Conservation (phyloP, 2,329 filamentous ascomycete species). For the Cadophora gregata region DNA sequence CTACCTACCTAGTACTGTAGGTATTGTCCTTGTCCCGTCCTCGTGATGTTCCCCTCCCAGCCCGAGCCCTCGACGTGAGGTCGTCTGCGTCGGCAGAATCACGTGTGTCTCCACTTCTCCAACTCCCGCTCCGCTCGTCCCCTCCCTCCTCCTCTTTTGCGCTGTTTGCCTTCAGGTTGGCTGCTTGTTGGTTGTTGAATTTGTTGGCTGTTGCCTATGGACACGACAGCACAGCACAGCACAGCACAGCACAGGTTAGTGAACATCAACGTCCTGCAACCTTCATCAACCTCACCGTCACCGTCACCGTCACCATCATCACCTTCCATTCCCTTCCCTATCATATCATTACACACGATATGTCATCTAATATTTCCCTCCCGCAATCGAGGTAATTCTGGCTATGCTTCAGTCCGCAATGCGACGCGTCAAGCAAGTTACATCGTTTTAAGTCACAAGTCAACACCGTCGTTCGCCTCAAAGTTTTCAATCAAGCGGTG, state of each 20-base stretch:
- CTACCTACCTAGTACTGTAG: too few species aligned
- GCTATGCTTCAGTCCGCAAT: background rate
- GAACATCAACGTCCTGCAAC: background rate
- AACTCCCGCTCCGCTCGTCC: background rate
- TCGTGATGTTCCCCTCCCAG: too few species aligned
- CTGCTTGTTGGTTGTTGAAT: background rate
- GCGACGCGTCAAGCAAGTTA: background rate
- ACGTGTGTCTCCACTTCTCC: background rate
- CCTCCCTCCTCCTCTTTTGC: too few species aligned
- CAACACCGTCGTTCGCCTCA: background rate
- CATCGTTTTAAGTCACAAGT: background rate
- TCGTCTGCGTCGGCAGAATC: too few species aligned
- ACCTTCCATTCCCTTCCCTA: too few species aligned
- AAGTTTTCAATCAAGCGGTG: background rate
- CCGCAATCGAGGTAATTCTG: background rate
- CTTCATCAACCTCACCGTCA: background rate
- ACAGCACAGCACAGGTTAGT: background rate
- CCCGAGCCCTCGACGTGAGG: too few species aligned
- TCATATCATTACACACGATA: background rate
- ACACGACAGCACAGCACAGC: too few species aligned
- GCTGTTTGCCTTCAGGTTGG: background rate
- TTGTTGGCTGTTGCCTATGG: background rate
- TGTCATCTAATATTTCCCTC: background rate
- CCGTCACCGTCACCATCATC: background rate
- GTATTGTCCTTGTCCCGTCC: too few species aligned